These are phyloP conservation scores for Blastobotrys arbuscula DNA, from an alignment of 1,139 yeast genomes.

Conservation along the genomic window DNA sequence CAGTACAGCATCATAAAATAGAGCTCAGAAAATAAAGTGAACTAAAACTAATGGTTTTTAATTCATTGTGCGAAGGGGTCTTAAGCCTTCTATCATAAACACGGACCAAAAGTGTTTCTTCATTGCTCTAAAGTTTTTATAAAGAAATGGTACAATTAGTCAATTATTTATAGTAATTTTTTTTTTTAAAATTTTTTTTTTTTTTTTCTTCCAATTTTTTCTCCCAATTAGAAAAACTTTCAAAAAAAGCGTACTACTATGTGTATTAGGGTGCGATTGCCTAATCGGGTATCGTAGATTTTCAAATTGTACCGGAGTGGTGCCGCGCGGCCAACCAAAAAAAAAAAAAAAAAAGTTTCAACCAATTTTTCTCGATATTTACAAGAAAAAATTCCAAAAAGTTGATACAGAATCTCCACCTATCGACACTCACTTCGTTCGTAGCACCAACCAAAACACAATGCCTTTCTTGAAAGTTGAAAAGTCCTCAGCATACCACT, in stretches of 20 bases:
- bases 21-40: constrained; percentile 16
- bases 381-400: too few relatives aligned
- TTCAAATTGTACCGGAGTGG: too few relatives aligned
- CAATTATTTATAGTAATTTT: neutral
- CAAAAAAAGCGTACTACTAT: too few relatives aligned
- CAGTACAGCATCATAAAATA: constrained; percentile 8
- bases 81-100: constrained; percentile 38
- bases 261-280: too few relatives aligned
- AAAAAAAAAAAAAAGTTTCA: too few relatives aligned
- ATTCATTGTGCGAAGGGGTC: constrained; percentile 37
- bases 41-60: constrained; percentile 28
- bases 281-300: too few relatives aligned
- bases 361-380: too few relatives aligned
- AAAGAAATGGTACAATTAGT: neutral
- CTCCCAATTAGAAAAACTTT: too few relatives aligned
- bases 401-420: too few relatives aligned
- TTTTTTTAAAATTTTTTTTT: neutral
- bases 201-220: too few relatives aligned
- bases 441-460: constrained; percentile 20
- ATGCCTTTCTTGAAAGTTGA: constrained; percentile 72
- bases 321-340: too few relatives aligned
- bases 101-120: constrained; percentile 38
- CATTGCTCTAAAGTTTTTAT: constrained; percentile 18
- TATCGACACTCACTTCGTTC: neutral
- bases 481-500: constrained; percentile 93